A percentile compares a stretch with the other conserved stretches of the same genome.
phyloP scores from a whole-genome alignment of 2,329 filamentous ascomycete genomes.

The Fusarium falciforme region DNA sequence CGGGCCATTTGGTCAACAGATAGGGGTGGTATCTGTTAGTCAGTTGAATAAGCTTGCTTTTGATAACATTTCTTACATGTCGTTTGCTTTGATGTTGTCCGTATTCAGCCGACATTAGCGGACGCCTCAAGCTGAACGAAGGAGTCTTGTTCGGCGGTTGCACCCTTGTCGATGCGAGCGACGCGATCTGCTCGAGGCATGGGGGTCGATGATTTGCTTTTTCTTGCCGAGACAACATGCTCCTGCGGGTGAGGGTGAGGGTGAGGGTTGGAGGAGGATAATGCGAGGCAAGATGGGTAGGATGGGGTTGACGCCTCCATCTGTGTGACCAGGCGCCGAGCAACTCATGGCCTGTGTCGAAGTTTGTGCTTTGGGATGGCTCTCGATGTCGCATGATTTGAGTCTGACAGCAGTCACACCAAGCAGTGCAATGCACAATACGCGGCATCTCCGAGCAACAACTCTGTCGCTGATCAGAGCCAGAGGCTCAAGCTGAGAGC shows the following conservation, averaged over 20 bases:
- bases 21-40: background rate
- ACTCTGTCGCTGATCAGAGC: background rate
- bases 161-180: background rate
- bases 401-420: background rate
- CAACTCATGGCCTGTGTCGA: background rate
- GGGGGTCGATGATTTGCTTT: background rate
- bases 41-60: background rate
- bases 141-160: background rate
- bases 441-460: background rate
- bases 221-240: background rate
- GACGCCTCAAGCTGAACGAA: background rate
- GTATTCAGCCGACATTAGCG: background rate
- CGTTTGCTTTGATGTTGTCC: background rate
- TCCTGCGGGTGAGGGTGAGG: background rate
- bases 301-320: background rate
- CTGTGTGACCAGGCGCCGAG: background rate
- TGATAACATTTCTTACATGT: background rate
- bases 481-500: constrained; percentile 6
- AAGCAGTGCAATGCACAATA: background rate
- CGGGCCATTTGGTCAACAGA: background rate
- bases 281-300: background rate
- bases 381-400: background rate
- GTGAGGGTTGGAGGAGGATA: background rate
- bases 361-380: background rate
- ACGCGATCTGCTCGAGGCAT: background rate